Conservation (phyloP, 768 basidiomycete species). For the Leccinellum luteum region DNA sequence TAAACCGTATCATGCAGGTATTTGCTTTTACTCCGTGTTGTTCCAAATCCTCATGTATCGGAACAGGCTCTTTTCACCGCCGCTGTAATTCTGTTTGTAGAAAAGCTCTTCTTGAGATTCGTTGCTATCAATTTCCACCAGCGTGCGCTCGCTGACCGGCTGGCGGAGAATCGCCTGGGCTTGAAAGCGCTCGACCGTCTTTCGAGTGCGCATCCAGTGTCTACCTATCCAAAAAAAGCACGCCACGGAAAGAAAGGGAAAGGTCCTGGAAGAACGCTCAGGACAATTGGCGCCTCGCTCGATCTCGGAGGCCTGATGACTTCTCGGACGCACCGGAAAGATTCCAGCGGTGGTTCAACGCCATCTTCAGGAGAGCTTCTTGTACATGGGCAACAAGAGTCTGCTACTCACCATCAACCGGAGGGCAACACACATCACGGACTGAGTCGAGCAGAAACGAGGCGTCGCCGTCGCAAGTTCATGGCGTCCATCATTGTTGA, state of each 20-base stretch:
- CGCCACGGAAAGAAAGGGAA: slow-evolving; percentile 47
- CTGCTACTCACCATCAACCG: slow-evolving; percentile 4
- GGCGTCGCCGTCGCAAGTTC: slow-evolving; percentile 45
- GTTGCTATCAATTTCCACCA: slow-evolving; percentile 82
- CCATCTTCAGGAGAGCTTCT: slow-evolving; percentile 1
- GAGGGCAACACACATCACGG: slow-evolving; percentile 15
- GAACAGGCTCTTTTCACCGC: slow-evolving; percentile 45
- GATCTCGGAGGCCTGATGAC: slow-evolving; percentile 26
- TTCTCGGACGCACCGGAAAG: slow-evolving; percentile 17
- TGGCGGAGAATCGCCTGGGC: slow-evolving; percentile 67
- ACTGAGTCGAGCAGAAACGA: slow-evolving; percentile 30
- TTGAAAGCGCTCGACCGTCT: slow-evolving; percentile 68
- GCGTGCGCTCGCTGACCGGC: slow-evolving; percentile 70
- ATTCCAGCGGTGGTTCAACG: slow-evolving; percentile 1
- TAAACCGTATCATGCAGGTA: slow-evolving; percentile 74
- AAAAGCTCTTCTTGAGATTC: slow-evolving; percentile 66
- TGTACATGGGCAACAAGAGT: slow-evolving; percentile 13
- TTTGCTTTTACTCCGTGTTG: slow-evolving; percentile 1
- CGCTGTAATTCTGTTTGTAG: slow-evolving; percentile 43
- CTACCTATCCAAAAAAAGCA: slow-evolving; percentile 32
- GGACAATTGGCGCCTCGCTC: slow-evolving; percentile 37
- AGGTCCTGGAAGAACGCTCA: slow-evolving; percentile 42
- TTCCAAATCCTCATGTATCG: slow-evolving; percentile 5
- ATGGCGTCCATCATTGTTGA: slow-evolving; percentile 71
- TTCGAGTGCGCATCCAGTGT: slow-evolving; percentile 58